These are phyloP conservation scores for Fragaria iinumae DNA, from an alignment of 306 rosid genomes.

Conservation along the genomic window DNA sequence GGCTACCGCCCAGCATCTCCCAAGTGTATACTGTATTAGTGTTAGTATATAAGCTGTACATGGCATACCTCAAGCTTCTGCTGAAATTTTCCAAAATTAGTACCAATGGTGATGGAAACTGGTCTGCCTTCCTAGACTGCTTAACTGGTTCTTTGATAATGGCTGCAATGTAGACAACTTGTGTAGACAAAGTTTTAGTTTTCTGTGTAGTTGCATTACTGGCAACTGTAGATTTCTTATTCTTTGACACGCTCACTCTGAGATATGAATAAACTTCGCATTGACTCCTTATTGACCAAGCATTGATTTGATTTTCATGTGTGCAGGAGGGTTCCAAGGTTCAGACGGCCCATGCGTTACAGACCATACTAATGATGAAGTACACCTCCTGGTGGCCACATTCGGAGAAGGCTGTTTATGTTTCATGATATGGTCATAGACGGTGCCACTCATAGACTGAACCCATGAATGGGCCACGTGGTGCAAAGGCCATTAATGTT, in stretches of 20 bases:
- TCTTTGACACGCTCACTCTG: constrained; percentile 6
- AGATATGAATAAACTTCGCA: not conserved
- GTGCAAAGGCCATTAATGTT: constrained; percentile 25
- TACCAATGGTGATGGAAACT: not conserved
- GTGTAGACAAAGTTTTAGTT: not conserved
- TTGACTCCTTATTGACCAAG: not conserved
- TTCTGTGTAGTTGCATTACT: not conserved
- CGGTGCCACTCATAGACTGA: constrained; percentile 22
- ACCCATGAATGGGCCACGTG: constrained; percentile 27
- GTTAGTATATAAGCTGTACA: not conserved
- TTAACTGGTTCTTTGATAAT: not conserved
- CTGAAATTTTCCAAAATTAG: not conserved
- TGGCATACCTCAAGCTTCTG: not conserved
- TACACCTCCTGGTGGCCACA: constrained; percentile 33
- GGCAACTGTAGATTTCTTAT: not conserved
- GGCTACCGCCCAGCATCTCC: not conserved
- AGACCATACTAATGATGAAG: constrained; percentile 69
- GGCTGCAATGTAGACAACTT: not conserved
- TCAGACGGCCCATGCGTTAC: constrained; percentile 86
- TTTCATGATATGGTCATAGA: constrained; percentile 35
- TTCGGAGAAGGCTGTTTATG: constrained; percentile 26
- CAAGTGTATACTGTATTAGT: not conserved
- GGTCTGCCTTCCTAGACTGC: not conserved
- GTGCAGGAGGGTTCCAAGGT: constrained; percentile 93
- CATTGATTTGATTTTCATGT: constrained; percentile 22